A percentile compares a stretch with the other conserved stretches of the same genome.
These are phyloP conservation scores for Sechiopsis laciniata DNA, from an alignment of 306 rosid genomes.

Conservation along the genomic window DNA sequence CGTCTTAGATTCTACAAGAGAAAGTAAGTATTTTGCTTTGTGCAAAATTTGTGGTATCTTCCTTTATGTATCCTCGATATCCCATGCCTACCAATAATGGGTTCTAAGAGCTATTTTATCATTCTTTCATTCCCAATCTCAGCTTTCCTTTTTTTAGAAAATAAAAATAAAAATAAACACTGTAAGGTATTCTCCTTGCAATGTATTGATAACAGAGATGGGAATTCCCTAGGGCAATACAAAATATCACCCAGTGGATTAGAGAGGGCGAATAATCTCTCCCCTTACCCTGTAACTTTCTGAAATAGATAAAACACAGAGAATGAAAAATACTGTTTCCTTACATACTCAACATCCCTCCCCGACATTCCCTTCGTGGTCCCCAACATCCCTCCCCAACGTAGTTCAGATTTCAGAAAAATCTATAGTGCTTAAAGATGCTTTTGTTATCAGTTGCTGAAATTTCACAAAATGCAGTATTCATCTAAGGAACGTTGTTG, in stretches of 20 bases:
- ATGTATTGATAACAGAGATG: too few relatives aligned
- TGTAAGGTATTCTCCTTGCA: too few relatives aligned
- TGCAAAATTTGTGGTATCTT: not conserved
- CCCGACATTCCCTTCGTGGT: not conserved
- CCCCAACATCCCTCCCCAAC: not conserved
- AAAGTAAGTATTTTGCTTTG: not conserved
- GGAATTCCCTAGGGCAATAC: too few relatives aligned
- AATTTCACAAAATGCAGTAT: not conserved
- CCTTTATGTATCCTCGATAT: not conserved
- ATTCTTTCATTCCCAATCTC: not conserved
- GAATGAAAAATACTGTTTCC: not conserved
- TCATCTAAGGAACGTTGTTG: not conserved
- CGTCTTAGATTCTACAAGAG: not conserved
- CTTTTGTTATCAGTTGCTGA: not conserved
- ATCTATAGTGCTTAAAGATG: not conserved
- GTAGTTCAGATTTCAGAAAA: not conserved
- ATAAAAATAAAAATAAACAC: too few relatives aligned
- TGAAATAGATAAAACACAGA: not conserved
- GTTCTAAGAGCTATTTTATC: not conserved
- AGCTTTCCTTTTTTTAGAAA: not conserved
- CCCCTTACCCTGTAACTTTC: not conserved
- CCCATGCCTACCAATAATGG: not conserved
- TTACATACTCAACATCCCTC: not conserved
- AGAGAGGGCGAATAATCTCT: too few relatives aligned
- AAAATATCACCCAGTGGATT: too few relatives aligned